phyloP scores from a whole-genome alignment of 331 rosid species.

The Spiraea crenata region DNA sequence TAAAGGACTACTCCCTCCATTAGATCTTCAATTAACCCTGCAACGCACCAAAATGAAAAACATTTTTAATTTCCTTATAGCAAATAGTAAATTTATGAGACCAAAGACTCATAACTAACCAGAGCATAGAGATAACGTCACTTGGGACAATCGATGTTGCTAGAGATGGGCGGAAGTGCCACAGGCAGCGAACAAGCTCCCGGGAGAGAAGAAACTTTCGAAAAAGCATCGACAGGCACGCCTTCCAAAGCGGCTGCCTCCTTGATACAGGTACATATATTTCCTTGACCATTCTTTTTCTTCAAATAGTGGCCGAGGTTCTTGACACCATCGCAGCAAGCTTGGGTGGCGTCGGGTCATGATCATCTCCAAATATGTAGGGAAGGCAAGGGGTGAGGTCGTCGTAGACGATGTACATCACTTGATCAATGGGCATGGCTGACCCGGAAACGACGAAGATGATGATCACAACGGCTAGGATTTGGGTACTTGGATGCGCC shows the following conservation, averaged over 20 bases:
- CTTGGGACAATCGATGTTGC: not conserved
- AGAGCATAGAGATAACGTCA: not conserved
- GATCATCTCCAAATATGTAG: not conserved
- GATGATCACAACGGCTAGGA: too few species aligned
- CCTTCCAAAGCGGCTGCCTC: not conserved
- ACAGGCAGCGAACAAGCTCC: not conserved
- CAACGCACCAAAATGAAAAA: not conserved
- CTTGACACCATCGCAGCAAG: conserved; percentile 2
- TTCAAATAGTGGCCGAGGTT: not conserved
- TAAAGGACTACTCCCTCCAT: not conserved
- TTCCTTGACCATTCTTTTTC: not conserved
- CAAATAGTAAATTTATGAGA: too few species aligned
- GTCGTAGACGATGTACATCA: not conserved
- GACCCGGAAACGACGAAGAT: too few species aligned
- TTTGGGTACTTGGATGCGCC: too few species aligned
- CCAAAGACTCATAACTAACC: not conserved
- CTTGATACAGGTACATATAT: not conserved
- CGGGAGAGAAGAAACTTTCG: not conserved
- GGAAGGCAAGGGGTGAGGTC: conserved; percentile 1
- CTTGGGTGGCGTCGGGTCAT: not conserved
- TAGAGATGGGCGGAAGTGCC: not conserved
- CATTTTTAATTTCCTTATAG: not conserved
- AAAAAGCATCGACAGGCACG: not conserved
- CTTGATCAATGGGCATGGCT: too few species aligned
- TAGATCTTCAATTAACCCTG: conserved; percentile 3